Base-by-base conservation (phyloP, 2,329 filamentous ascomycete genomes). In the Xylaria polymorpha region DNA sequence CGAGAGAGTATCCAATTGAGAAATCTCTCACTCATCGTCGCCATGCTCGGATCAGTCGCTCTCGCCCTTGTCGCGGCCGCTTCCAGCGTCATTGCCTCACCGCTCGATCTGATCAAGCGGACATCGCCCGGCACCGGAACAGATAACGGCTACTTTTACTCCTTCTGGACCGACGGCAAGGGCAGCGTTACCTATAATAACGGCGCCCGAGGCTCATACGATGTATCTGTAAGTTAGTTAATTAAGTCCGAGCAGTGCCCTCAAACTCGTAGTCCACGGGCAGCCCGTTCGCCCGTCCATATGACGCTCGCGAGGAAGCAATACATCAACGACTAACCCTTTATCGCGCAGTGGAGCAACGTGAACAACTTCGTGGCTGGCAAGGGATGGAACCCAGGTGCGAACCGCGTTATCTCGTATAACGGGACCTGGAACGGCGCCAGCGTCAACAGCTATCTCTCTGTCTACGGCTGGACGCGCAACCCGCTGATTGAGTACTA, bases 111-210 rank as follows among this genome's bases (percentile, higher is more conserved):
- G 50, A 46, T 64, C 51, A 66, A 69, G 61, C 70, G 69, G 39
- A 85, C 85, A 76, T 81, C 35, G 14, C 68, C 70, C 62, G 85
- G 81, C 71, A 85, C 83, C 3, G 87, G 87, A 58, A 85, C 81
- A 7, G 80, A 85, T 80, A 85, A 87, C 74, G 87, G 87, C 64
- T 90, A 83, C 80, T 90, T 85, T 81, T 90, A 86, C 79, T 87
- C 85, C 9, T 89, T 83, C 81, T 90, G 86, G 86, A 87, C 84
- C 64, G 87, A 89, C 68, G 84, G 84, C 37, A 80, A 78, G n/a
- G 82, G 80, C 44, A 75, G 79, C 50, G 84, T 86, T 8, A 84
- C 80, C 46, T 90, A 89, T 80, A 86, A 83, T 75, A 89, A 88
- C 78, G 84, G 82, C 22, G 77, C 78, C 4, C 83, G 78, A 22